A percentile compares a stretch with the other conserved stretches of the same genome.
phyloP scores from a whole-genome alignment of 331 rosid species.

The Dryas integrifolia region DNA sequence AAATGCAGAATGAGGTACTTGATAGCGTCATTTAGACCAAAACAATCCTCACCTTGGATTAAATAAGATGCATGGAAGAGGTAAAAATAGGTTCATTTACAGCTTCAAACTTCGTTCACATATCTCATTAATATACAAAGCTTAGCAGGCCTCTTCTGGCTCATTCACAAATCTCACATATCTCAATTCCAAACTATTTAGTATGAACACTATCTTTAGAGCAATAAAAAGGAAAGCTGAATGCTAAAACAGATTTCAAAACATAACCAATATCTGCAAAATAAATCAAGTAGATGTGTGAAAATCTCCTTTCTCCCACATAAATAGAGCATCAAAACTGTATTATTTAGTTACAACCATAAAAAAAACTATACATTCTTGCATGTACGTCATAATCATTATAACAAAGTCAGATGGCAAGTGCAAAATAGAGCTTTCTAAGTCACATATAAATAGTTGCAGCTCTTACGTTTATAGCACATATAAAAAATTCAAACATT shows the following conservation, averaged over 20 bases:
- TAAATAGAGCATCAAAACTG: not conserved
- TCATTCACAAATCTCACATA: no score
- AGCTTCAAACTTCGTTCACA: no score
- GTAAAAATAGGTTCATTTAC: no score
- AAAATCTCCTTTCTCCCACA: not conserved
- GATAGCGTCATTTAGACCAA: conserved; percentile 22
- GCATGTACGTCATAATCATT: conserved; percentile 9
- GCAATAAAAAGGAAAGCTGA: conserved; percentile 10
- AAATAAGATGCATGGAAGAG: not conserved
- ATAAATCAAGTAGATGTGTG: conserved; percentile 1
- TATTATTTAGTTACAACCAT: not conserved
- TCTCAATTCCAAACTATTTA: no score
- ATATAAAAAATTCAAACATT: not conserved
- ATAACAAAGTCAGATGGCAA: conserved; percentile 9
- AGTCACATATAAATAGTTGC: conserved; percentile 6
- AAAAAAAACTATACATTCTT: not conserved
- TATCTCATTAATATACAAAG: no score
- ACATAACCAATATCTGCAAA: not conserved
- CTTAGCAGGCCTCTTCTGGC: no score
- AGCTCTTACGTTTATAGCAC: not conserved
- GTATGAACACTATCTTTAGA: not conserved
- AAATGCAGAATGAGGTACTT: conserved; percentile 22
- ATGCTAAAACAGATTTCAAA: conserved; percentile 10
- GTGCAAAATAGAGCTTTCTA: not conserved
- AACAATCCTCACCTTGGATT: conserved; percentile 9